These are phyloP conservation scores for Fusarium vanettenii DNA, from an alignment of 2,329 filamentous ascomycete species.

Conservation along the genomic window DNA sequence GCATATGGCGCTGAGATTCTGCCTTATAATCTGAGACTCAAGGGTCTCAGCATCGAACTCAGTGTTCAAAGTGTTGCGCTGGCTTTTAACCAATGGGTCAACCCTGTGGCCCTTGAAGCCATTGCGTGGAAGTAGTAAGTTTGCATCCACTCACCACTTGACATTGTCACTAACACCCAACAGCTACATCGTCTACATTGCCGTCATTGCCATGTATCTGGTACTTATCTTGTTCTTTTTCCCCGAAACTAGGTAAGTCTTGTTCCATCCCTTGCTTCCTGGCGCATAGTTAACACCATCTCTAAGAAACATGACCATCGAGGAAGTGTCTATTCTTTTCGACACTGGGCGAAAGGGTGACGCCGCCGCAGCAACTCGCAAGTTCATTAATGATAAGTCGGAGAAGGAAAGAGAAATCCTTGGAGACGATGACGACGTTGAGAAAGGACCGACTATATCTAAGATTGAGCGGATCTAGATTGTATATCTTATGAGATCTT, in stretches of 20 bases:
- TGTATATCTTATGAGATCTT: neutral
- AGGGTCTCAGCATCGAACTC: conserved; percentile 37
- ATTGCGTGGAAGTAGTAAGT: conserved; percentile 39
- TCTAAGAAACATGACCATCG: conserved; percentile 27
- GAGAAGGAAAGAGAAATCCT: conserved; percentile 16
- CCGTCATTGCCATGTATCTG: conserved; percentile 31
- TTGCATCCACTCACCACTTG: neutral
- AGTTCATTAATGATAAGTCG: neutral
- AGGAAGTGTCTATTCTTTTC: conserved; percentile 34
- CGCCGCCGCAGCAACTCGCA: conserved; percentile 7
- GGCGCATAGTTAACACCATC: neutral
- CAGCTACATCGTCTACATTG: conserved; percentile 36
- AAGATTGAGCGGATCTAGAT: conserved; percentile 12
- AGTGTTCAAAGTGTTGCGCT: conserved; percentile 29
- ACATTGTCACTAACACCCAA: neutral
- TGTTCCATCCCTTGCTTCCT: neutral
- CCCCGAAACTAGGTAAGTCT: conserved; percentile 34
- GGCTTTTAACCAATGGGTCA: conserved; percentile 40
- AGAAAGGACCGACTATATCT: conserved; percentile 10
- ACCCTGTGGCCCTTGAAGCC: conserved; percentile 36
- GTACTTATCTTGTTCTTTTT: conserved; percentile 36
- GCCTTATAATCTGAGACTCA: conserved; percentile 41
- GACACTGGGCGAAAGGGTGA: conserved; percentile 26
- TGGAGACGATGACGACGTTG: conserved; percentile 4
- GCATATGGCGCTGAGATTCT: conserved; percentile 43